Percentiles rank a stretch among this genome's conserved stretches.
phyloP scores from a whole-genome alignment of 306 rosid genomes.

The Acacia confusa region DNA sequence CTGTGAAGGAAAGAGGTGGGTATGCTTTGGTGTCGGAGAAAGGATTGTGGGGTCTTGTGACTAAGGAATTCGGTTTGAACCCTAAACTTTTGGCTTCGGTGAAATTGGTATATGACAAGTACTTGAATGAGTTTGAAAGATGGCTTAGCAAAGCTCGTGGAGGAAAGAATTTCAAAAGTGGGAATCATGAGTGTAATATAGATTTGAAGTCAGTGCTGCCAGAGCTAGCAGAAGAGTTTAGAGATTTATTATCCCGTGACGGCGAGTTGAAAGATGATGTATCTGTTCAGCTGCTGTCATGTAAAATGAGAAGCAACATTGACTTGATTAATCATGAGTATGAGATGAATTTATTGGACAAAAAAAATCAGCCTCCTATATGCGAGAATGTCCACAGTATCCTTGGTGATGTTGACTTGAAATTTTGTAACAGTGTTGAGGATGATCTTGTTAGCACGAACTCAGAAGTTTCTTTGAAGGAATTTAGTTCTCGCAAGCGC shows the following conservation, averaged over 20 bases:
- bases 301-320: slow-evolving; percentile 29
- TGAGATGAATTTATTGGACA: slow-evolving; percentile 29
- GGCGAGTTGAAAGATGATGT: slow-evolving; percentile 34
- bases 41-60: slow-evolving; percentile 65
- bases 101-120: slow-evolving; percentile 62
- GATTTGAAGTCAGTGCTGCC: slow-evolving; percentile 35
- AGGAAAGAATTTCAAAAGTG: slow-evolving; percentile 43
- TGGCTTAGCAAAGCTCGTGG: slow-evolving; percentile 53
- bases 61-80: slow-evolving; percentile 51
- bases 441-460: slow-evolving; percentile 22
- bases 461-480: slow-evolving; percentile 38
- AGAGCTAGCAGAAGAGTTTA: slow-evolving; percentile 57
- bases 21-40: slow-evolving; percentile 53
- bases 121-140: slow-evolving; percentile 63
- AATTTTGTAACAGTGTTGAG: slow-evolving; percentile 5
- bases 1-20: slow-evolving; percentile 76
- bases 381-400: slow-evolving; percentile 22
- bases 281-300: slow-evolving; percentile 34
- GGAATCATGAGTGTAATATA: slow-evolving; percentile 33
- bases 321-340: slow-evolving; percentile 33
- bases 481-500: slow-evolving; percentile 47
- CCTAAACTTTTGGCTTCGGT: slow-evolving; percentile 41
- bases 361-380: slow-evolving; percentile 27
- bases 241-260: slow-evolving; percentile 42
- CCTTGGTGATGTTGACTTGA: slow-evolving; percentile 27